Evolutionary conservation across 1,139 yeast genomes (phyloP), one percentile per base, ranked within the genome.

Genomic region (Hyphopichia wangnamkhiaoensis): DNA sequence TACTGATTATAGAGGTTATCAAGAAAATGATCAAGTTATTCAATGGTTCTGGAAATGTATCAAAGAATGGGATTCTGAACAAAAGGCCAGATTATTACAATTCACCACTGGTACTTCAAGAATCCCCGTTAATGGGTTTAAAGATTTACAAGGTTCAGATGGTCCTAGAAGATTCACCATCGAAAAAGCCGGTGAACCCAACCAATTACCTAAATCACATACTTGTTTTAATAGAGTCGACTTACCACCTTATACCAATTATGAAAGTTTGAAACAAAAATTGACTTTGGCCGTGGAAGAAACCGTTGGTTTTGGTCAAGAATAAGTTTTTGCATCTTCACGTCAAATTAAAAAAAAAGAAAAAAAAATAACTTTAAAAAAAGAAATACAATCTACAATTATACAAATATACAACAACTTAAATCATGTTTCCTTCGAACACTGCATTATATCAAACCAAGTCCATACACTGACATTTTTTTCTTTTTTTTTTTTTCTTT

Each of bases 1-100:
- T 63, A 93, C 98, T 21, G 98, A 93, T 63, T 93, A 93, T 67
- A 81, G 98, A 68, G 98, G 98, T 7, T 93, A 91, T 67, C 94
- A 90, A 60, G 98, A 93, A 67, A 82, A 80, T 49, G 98, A 94
- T 65, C 96, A 90, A 67, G 96, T 90, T 39, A 84, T 93, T 49
- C 95, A 90, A 70, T 93, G 98, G 98, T 93, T 93, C 78, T 93
- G 98, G 98, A 82, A 81, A 64, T 85, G 95, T 68, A 83, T 94
- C 52, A 76, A 84, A 39, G 88, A 84, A 59, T 91, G 97, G 97
- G 98, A 91, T 61, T 80, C 91, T 38, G 98, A 93, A 66, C 97
- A 91, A 63, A 87, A 91, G 65, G 96, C 98, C 2, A 81, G 98
- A 65, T 74, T 93, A 58, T 73, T 93, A 55, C 98, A 94, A 67